Percentiles rank a stretch among this genome's conserved stretches.
These are phyloP conservation scores for Nigrospora osmanthi DNA, from an alignment of 2,329 filamentous ascomycete species.

Conservation along the genomic window DNA sequence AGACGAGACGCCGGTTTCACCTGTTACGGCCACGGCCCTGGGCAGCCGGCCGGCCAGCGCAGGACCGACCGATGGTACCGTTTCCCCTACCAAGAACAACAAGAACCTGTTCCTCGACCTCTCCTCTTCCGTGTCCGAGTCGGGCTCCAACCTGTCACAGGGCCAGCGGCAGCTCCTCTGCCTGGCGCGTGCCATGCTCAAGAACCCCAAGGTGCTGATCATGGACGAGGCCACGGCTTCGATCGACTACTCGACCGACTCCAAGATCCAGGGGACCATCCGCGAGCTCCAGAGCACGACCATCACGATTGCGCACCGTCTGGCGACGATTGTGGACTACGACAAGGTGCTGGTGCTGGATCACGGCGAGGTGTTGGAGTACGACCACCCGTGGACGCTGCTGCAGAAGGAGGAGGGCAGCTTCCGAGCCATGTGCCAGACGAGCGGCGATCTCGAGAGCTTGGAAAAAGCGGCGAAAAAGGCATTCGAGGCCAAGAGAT, in stretches of 20 bases:
- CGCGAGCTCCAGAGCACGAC: constrained; percentile 90
- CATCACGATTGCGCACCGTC: constrained; percentile 89
- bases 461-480: constrained; percentile 48
- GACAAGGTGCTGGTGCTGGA: constrained; percentile 95
- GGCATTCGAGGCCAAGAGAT: constrained; percentile 30
- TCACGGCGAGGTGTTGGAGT: constrained; percentile 81
- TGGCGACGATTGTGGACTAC: constrained; percentile 97
- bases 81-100: constrained; percentile 54
- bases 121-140: constrained; percentile 75
- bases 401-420: constrained; percentile 61
- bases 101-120: constrained; percentile 93
- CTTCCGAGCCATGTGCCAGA: constrained; percentile 58
- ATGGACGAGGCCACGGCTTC: constrained; percentile 99
- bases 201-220: constrained; percentile 84
- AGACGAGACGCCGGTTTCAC: constrained; percentile 30
- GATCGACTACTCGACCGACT: constrained; percentile 92
- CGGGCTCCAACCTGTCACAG: constrained; percentile 89
- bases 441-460: constrained; percentile 48
- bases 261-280: constrained; percentile 94
- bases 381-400: constrained; percentile 79
- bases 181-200: constrained; percentile 85
- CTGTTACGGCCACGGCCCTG: constrained; percentile 10
- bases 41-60: constrained; percentile 5
- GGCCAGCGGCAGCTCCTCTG: constrained; percentile 93
- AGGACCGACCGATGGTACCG: constrained; percentile 9